Base-by-base conservation (phyloP, 306 rosid genomes). In the Alnus glutinosa region DNA sequence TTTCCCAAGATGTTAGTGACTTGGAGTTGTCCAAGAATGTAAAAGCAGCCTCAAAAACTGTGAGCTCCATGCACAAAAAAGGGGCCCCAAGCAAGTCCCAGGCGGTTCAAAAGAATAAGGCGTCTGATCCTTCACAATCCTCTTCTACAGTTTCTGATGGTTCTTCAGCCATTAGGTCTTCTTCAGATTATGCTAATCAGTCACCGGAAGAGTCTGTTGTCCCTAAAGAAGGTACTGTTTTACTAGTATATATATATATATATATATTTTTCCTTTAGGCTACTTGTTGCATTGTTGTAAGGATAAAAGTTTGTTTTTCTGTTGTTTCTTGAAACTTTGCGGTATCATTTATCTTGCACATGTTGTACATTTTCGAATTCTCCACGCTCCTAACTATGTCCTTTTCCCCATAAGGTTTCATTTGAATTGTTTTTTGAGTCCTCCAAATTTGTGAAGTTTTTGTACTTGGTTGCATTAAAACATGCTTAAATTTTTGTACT, bases 11-110 rank as follows among this genome's bases (percentile, higher is more conserved):
- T 70, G 74, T 52, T 75, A 59, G 37, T 78, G 81, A 75, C 66
- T 75, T 78, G 72, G 86, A 82, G 82, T 78, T 83, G 75, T 23
- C 92, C 70, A 77, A 84, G 49, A 86, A 63, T 51, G 87, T 79
- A 74, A 79, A 79, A 70, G 55, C 55, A 28, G 32, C 57, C 37
- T 78, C 83, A 19, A 83, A 23, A 54, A 74, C 85, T 54, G 37
- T 55, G 71, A 79, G 82, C 76, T 81, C 78, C 32, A 58, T 30
- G 12, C 68, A 70, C 64, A 71, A 77, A 57, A 70, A 32, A 34
- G 82, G 81, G 64, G 49, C 54, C 66, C 50, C 73, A 46, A 77
- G 78, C 69, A 87, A 82, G 72, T 74, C 84, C 57, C 79, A 61
- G 64, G 85, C 78, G 83, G 80, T 50, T 84, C 84, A 81, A 83